Evolutionary conservation across 345 rosid species (phyloP).

Genomic region (Citrus mangshanensis): DNA sequence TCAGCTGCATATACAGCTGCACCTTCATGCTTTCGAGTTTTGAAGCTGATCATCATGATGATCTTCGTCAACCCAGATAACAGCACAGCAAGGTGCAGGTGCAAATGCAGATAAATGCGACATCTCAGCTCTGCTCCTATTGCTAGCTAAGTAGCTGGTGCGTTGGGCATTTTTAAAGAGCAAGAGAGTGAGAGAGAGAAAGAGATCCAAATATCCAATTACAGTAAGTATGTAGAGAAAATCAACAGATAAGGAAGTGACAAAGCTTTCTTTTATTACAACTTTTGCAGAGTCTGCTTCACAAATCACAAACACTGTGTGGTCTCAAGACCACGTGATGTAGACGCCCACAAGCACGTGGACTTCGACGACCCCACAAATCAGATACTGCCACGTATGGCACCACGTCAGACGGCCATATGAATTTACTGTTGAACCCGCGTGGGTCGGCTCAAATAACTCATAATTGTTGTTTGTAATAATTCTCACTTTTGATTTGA

Average conservation of each 20-base stretch:
- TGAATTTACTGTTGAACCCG: slow-evolving; percentile 3
- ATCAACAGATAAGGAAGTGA: not conserved
- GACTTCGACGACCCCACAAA: slow-evolving; percentile 4
- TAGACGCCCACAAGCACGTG: slow-evolving; percentile 22
- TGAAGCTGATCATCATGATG: too few species aligned
- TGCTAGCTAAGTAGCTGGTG: too few species aligned
- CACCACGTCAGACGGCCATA: not conserved
- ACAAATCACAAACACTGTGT: not conserved
- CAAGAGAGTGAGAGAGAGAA: too few species aligned
- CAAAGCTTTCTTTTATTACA: not conserved
- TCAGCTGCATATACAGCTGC: slow-evolving; percentile 51
- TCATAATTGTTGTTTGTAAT: not conserved
- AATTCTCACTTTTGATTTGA: too few species aligned
- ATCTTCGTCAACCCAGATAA: too few species aligned
- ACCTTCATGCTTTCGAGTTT: slow-evolving; percentile 26
- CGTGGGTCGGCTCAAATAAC: slow-evolving; percentile 1
- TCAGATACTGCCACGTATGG: slow-evolving; percentile 2
- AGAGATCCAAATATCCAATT: too few species aligned
- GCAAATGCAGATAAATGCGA: slow-evolving; percentile 62
- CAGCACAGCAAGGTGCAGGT: slow-evolving; percentile 48
- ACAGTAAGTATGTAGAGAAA: too few species aligned
- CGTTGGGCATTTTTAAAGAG: too few species aligned
- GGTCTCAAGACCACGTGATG: slow-evolving; percentile 32
- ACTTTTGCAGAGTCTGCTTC: too few species aligned
- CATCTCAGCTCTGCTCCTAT: slow-evolving; percentile 24